Evolutionary conservation across 2,329 filamentous ascomycete species (phyloP).

Genomic region (Aureobasidium melanogenum): DNA sequence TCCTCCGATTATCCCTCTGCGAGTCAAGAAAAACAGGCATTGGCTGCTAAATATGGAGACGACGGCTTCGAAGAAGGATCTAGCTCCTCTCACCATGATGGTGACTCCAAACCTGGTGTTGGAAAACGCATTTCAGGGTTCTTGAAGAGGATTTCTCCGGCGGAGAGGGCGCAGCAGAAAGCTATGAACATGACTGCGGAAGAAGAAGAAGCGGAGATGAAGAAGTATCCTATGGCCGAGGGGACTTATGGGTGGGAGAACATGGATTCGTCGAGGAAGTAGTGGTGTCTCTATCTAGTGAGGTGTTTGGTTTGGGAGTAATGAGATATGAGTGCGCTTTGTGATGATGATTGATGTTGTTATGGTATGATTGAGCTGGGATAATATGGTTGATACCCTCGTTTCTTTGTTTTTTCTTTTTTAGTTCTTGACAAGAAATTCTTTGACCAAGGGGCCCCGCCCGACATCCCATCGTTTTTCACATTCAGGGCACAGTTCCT

Average conservation of each 20-base stretch:
- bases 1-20: not conserved
- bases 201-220: not conserved
- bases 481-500: no score
- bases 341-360: no score
- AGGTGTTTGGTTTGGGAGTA: no score
- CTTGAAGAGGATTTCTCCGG: not conserved
- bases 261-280: not conserved
- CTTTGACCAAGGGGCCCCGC: no score
- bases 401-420: no score
- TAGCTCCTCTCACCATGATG: not conserved
- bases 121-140: not conserved
- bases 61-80: not conserved
- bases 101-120: not conserved
- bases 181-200: not conserved
- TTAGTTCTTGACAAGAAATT: no score
- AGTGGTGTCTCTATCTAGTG: not conserved
- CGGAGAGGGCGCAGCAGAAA: slow-evolving; percentile 1
- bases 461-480: no score
- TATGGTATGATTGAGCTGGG: no score
- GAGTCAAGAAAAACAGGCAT: not conserved
- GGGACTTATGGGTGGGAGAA: not conserved
- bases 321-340: no score
- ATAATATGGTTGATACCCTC: no score
- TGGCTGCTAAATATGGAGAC: not conserved
- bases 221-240: slow-evolving; percentile 5